Conservation (phyloP, 192 early-diverging fungal species). For the Coemansia sp. region DNA sequence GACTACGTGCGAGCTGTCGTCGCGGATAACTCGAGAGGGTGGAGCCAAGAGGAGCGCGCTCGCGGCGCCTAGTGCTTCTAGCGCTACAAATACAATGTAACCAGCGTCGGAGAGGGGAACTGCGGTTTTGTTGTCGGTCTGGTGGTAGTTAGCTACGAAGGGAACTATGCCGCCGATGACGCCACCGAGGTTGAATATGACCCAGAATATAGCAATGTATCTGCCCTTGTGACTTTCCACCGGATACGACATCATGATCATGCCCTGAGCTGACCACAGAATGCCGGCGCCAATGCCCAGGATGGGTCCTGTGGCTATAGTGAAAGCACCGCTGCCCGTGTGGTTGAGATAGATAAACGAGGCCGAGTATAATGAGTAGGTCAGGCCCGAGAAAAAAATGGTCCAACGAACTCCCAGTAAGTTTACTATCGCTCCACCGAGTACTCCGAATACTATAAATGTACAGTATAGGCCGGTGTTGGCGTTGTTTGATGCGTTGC, state of each 20-base stretch:
- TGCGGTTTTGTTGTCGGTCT: conserved; percentile 6
- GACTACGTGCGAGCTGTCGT: conserved; percentile 63
- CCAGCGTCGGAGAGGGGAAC: conserved; percentile 61
- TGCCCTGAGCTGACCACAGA: conserved; percentile 71
- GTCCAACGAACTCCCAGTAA: conserved; percentile 71
- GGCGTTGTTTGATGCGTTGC: conserved; percentile 62
- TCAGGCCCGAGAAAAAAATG: conserved; percentile 64
- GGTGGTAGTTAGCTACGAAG: conserved; percentile 62
- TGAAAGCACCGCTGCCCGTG: conserved; percentile 58
- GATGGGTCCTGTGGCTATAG: conserved; percentile 69
- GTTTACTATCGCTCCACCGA: conserved; percentile 74
- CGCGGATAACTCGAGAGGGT: conserved; percentile 60
- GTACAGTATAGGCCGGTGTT: conserved; percentile 72
- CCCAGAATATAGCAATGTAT: conserved; percentile 82
- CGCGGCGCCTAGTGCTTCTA: conserved; percentile 67
- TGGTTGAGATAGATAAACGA: conserved; percentile 67
- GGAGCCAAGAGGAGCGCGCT: conserved; percentile 63
- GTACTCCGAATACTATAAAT: conserved; percentile 70
- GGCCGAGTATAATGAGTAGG: conserved; percentile 71
- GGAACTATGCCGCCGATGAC: conserved; percentile 71
- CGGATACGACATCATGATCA: conserved; percentile 82
- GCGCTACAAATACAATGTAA: conserved; percentile 72
- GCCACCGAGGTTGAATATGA: conserved; percentile 77
- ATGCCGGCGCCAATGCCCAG: conserved; percentile 81
- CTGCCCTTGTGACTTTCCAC: conserved; percentile 73